Conservation (phyloP, 2,329 filamentous ascomycete species). For the Penicillium sp. region DNA sequence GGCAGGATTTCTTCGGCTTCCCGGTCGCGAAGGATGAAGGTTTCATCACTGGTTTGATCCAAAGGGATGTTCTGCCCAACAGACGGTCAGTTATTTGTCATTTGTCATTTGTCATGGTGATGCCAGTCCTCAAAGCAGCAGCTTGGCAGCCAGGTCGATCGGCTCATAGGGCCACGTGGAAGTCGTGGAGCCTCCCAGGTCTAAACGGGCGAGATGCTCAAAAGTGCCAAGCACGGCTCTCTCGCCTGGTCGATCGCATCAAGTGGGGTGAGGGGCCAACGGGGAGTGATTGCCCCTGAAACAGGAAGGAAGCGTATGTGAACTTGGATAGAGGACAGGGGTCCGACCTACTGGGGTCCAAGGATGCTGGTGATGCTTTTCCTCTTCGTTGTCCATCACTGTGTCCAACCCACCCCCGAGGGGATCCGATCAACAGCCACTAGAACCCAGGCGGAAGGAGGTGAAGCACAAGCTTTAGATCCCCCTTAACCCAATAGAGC, state of each 20-base stretch:
- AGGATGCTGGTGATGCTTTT: not conserved
- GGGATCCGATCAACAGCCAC: not conserved
- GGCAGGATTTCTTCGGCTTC: slow-evolving; percentile 34
- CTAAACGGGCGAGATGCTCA: not conserved
- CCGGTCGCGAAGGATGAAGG: slow-evolving; percentile 29
- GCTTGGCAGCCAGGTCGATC: not conserved
- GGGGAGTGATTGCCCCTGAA: not conserved
- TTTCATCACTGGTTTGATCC: slow-evolving; percentile 13
- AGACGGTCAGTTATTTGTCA: not conserved
- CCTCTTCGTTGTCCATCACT: not conserved
- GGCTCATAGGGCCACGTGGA: not conserved
- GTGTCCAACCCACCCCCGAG: not conserved
- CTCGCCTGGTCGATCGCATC: not conserved
- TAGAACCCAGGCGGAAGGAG: not conserved
- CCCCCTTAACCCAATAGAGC: not conserved
- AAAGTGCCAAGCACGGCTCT: not conserved
- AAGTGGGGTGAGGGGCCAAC: not conserved
- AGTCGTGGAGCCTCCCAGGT: not conserved
- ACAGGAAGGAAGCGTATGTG: not conserved
- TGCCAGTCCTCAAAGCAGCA: not conserved
- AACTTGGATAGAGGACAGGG: not conserved
- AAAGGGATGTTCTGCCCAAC: slow-evolving; percentile 10
- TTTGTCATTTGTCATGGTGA: not conserved
- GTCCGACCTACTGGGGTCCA: slow-evolving; percentile 8
- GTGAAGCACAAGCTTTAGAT: not conserved